phyloP scores from a whole-genome alignment of 768 basidiomycete species.

The Trametes punicea region DNA sequence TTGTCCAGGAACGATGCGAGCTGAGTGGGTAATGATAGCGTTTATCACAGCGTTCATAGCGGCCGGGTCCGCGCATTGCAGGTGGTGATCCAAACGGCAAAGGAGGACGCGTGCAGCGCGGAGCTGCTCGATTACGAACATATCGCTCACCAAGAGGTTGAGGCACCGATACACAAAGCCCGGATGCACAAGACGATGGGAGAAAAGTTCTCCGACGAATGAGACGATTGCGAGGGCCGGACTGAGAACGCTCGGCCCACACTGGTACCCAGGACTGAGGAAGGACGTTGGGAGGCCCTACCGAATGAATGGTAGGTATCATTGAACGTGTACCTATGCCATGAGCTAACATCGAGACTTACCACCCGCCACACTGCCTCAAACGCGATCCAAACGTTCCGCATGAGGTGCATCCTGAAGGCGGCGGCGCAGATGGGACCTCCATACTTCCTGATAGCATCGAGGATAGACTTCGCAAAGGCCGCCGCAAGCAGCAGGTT shows the following conservation, averaged over 20 bases:
- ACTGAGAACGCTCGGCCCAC: not conserved
- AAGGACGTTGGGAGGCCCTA: not conserved
- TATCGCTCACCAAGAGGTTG: conserved; percentile 1
- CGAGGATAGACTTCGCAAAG: conserved; percentile 8
- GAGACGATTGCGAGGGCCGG: conserved; percentile 3
- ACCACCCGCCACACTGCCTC: conserved; percentile 16
- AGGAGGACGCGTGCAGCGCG: conserved; percentile 14
- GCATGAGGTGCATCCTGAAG: conserved; percentile 2
- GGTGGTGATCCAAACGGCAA: not conserved
- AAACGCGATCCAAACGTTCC: conserved; percentile 5
- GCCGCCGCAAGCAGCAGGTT: not conserved
- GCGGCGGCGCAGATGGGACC: not conserved
- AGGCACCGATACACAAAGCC: conserved; percentile 7
- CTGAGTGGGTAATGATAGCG: not conserved
- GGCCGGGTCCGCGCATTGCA: not conserved
- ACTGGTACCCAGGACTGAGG: not conserved
- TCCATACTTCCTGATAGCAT: not conserved
- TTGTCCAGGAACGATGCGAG: not conserved
- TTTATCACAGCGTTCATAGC: not conserved
- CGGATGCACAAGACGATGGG: not conserved
- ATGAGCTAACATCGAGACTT: no score
- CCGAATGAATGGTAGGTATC: no score
- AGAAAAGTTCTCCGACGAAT: conserved; percentile 15
- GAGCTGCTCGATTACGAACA: conserved; percentile 18
- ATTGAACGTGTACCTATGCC: no score